A percentile compares a stretch with the other conserved stretches of the same genome.
phyloP scores from a whole-genome alignment of 257 asterid genomes.

The Echium plantagineum region DNA sequence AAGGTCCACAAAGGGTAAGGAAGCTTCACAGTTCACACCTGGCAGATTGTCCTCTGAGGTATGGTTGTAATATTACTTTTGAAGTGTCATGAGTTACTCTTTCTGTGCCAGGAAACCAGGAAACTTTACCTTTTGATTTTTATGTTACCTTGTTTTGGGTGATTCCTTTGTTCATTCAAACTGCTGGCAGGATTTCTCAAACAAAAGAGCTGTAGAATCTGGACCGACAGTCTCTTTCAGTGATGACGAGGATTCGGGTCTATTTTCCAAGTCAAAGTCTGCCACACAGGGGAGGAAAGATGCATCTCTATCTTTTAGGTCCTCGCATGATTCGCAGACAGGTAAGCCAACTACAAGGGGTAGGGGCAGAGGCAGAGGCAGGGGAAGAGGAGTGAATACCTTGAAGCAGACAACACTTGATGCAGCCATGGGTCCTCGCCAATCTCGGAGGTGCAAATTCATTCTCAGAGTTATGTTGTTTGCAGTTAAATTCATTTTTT shows the following conservation, averaged over 20 bases:
- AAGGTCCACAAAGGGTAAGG: conserved; percentile 46
- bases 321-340: conserved; percentile 48
- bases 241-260: conserved; percentile 71
- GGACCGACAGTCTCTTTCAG: conserved; percentile 61
- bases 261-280: conserved; percentile 41
- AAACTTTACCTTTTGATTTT: not conserved
- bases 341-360: conserved; percentile 70
- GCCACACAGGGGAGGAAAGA: conserved; percentile 53
- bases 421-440: conserved; percentile 61
- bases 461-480: not conserved
- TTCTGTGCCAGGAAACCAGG: conserved; percentile 7
- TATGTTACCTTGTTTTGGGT: not conserved
- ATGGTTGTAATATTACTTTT: conserved; percentile 13
- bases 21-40: conserved; percentile 41
- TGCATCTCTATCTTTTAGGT: conserved; percentile 45
- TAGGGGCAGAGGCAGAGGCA: conserved; percentile 73
- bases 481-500: not conserved
- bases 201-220: conserved; percentile 31
- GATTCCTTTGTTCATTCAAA: not conserved
- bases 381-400: conserved; percentile 60
- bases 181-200: conserved; percentile 32
- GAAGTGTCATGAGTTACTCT: conserved; percentile 9
- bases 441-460: conserved; percentile 57
- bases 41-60: conserved; percentile 59
- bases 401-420: conserved; percentile 93